These are phyloP conservation scores for Mycena leptocephala DNA, from an alignment of 768 basidiomycete genomes.

Conservation along the genomic window DNA sequence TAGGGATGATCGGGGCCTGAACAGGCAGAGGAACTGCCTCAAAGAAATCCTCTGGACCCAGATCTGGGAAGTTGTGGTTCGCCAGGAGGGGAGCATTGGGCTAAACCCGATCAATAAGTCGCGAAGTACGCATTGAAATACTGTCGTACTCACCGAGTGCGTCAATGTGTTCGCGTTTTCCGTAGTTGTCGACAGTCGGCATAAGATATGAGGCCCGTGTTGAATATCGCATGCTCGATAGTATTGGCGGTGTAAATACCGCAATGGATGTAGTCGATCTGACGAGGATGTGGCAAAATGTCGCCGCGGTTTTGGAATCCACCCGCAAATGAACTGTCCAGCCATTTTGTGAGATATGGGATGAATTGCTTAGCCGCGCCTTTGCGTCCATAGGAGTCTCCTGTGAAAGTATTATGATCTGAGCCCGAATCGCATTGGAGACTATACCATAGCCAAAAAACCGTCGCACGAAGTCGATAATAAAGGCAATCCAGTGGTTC, in stretches of 20 bases:
- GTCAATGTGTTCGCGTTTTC: no score
- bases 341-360: neutral
- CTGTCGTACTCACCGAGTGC: no score
- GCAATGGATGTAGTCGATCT: neutral
- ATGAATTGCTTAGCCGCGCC: neutral
- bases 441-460: conserved; percentile 1
- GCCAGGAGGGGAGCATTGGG: neutral
- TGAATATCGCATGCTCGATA: neutral
- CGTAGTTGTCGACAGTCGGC: neutral
- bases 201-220: neutral
- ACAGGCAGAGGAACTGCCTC: neutral
- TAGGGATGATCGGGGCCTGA: no score
- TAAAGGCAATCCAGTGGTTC: conserved; percentile 23
- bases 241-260: neutral
- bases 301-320: neutral
- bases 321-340: neutral
- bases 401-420: neutral
- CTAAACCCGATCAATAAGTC: neutral
- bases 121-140: neutral
- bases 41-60: neutral
- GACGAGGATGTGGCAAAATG: neutral
- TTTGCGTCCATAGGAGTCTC: neutral
- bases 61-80: neutral
- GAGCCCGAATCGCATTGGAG: neutral
- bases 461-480: neutral